Evolutionary conservation across 2,329 filamentous ascomycete species (phyloP).

Genomic region (Fusarium paranaense): DNA sequence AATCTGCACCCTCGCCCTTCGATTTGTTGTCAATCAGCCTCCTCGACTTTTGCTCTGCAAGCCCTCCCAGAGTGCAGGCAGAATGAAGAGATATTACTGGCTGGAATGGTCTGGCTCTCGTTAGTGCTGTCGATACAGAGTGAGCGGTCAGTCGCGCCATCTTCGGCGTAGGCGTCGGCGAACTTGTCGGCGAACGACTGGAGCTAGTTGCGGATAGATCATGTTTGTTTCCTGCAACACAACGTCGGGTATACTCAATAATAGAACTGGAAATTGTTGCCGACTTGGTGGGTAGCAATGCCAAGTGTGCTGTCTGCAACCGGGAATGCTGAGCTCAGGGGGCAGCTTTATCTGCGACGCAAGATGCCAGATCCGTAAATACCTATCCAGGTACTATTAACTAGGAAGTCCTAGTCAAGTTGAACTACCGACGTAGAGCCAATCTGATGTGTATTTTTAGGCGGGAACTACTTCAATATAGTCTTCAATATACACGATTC

Average conservation of each 20-base stretch:
- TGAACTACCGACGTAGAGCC: background rate
- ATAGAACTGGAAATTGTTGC: background rate
- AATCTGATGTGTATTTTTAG: background rate
- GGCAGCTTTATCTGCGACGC: background rate
- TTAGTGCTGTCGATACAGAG: background rate
- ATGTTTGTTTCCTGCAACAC: background rate
- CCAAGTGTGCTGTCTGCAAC: background rate
- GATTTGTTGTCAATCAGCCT: background rate
- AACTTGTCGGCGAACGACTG: constrained; percentile 13
- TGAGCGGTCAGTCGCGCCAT: background rate
- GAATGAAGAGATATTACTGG: background rate
- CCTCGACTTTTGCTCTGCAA: background rate
- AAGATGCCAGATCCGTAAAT: background rate
- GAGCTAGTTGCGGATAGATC: background rate
- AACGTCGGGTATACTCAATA: background rate
- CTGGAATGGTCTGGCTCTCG: background rate
- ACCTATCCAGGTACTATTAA: background rate
- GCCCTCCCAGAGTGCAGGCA: background rate
- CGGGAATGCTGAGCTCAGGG: background rate
- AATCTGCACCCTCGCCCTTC: background rate
- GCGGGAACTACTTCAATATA: background rate
- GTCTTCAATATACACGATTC: background rate
- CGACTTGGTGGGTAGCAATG: background rate
- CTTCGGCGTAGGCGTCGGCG: constrained; percentile 28
- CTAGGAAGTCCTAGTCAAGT: background rate